A percentile compares a stretch with the other conserved stretches of the same genome.
Evolutionary conservation across 352 stramenopile genomes (phyloP).

Genomic region (Globisporangium middletonii): DNA sequence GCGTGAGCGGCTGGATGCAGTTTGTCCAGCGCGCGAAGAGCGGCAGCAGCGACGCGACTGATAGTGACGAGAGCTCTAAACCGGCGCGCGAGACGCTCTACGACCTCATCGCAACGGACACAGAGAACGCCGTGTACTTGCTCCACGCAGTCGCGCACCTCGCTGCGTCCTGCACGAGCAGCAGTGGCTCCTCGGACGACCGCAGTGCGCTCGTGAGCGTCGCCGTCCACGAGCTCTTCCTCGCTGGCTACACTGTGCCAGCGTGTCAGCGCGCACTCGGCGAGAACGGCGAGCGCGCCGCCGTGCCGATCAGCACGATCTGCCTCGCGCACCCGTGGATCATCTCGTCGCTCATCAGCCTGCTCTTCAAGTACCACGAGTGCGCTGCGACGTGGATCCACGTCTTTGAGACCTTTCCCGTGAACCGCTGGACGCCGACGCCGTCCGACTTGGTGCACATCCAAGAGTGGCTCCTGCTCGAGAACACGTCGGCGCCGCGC

Average conservation of each 20-base stretch:
- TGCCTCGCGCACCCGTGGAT: conserved; percentile 56
- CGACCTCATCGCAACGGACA: conserved; percentile 50
- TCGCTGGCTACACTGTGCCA: conserved; percentile 47
- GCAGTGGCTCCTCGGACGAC: conserved; percentile 11
- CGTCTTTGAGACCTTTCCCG: conserved; percentile 81
- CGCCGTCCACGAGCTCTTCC: conserved; percentile 64
- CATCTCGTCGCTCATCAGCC: conserved; percentile 50
- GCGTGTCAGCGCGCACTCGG: conserved; percentile 38
- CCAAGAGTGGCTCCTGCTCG: conserved; percentile 78
- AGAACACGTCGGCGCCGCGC: conserved; percentile 54
- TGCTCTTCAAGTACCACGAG: conserved; percentile 76
- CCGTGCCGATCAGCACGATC: conserved; percentile 50
- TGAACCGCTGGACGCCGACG: conserved; percentile 79
- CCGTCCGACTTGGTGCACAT: conserved; percentile 56
- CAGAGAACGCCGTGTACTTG: conserved; percentile 61
- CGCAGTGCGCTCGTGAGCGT: conserved; percentile 42
- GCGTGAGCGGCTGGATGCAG: conserved; percentile 43
- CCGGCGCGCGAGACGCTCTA: conserved; percentile 45
- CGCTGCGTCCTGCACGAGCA: conserved; percentile 23
- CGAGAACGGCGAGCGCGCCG: conserved; percentile 41
- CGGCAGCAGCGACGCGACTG: conserved; percentile 13
- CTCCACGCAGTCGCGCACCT: conserved; percentile 60
- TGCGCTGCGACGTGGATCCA: conserved; percentile 75
- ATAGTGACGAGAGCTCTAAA: conserved; percentile 20
- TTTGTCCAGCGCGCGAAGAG: conserved; percentile 45